phyloP scores from a whole-genome alignment of 1,284 basidiomycete genomes.

The Apiotrichum domesticum region DNA sequence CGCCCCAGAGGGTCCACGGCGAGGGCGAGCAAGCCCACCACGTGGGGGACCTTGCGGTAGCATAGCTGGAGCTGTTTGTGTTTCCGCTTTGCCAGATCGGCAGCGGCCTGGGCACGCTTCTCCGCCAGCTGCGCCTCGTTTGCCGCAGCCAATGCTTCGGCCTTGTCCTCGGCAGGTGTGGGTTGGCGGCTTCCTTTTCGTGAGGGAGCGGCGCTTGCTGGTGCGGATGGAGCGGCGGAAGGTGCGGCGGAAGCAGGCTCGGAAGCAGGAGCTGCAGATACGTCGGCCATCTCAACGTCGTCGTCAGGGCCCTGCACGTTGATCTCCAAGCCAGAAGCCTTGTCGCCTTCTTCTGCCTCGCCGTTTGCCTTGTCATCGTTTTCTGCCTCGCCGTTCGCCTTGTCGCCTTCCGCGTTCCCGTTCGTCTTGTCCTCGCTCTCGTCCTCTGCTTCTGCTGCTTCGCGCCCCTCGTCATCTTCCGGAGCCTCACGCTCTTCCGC shows the following conservation, averaged over 20 bases:
- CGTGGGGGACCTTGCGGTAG: slow-evolving; percentile 22
- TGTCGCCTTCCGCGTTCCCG: neutral
- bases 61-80: slow-evolving; percentile 27
- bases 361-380: neutral
- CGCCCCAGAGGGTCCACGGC: slow-evolving; percentile 30
- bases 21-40: slow-evolving; percentile 27
- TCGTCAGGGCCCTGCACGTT: neutral
- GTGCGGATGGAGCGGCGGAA: slow-evolving; percentile 6
- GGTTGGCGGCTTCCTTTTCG: slow-evolving; percentile 8
- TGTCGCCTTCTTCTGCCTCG: neutral
- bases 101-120: slow-evolving; percentile 6
- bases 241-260: neutral
- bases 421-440: neutral
- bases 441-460: neutral
- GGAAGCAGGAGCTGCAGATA: neutral
- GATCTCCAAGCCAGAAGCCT: neutral
- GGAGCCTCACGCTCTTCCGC: slow-evolving; percentile 5
- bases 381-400: neutral
- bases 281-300: slow-evolving; percentile 19
- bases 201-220: slow-evolving; percentile 1
- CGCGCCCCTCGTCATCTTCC: slow-evolving; percentile 35
- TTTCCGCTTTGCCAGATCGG: slow-evolving; percentile 15
- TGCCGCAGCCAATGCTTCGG: neutral
- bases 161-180: neutral
- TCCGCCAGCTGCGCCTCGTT: slow-evolving; percentile 6